phyloP scores from a whole-genome alignment of 805 yeast species.

The Kregervanrija fluxuum region DNA sequence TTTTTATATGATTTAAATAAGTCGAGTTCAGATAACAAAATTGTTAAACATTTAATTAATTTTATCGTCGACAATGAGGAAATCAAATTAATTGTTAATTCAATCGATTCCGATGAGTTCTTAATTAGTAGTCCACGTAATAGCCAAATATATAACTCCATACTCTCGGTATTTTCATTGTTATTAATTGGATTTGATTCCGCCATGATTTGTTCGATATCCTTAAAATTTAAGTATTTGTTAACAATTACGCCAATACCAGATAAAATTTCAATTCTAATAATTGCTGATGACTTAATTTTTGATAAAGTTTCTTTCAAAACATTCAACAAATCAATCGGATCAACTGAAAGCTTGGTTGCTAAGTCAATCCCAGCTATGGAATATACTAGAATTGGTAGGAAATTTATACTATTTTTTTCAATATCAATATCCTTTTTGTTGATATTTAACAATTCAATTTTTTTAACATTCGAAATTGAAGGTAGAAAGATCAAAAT shows the following conservation, averaged over 20 bases:
- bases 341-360: conserved; percentile 17
- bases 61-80: no score
- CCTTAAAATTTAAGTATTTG: conserved; percentile 7
- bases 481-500: conserved; percentile 28
- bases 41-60: no score
- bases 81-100: no score
- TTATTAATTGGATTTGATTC: no score
- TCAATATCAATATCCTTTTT: no score
- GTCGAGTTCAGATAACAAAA: no score
- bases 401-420: no score
- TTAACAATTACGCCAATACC: conserved; percentile 8
- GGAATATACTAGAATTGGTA: no score
- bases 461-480: no score
- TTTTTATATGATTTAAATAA: no score
- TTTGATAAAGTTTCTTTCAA: conserved; percentile 4
- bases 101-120: conserved; percentile 2
- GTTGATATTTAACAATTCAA: no score
- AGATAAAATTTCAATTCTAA: conserved; percentile 3
- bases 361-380: conserved; percentile 40
- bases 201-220: background rate
- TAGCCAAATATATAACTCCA: conserved; percentile 9
- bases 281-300: background rate
- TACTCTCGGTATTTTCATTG: background rate
- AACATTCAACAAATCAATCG: conserved; percentile 12
- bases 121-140: conserved; percentile 10